These are phyloP conservation scores for Penicillium sp. DNA, from an alignment of 2,329 filamentous ascomycete species.

Conservation along the genomic window DNA sequence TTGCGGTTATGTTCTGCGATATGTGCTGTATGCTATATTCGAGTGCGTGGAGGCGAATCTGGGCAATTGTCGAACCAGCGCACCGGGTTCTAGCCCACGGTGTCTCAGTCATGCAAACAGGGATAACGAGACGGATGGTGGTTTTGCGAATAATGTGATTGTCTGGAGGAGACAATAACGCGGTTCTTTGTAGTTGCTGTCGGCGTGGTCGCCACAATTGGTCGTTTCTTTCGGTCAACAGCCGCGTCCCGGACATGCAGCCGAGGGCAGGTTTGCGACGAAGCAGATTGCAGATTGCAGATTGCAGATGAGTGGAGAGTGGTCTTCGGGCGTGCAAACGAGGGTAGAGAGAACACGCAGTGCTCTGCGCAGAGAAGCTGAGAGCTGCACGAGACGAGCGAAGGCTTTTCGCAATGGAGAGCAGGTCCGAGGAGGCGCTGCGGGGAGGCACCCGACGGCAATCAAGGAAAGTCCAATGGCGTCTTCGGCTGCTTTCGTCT, in stretches of 20 bases:
- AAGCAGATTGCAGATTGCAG: neutral
- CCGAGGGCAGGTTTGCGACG: neutral
- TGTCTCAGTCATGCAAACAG: conserved; percentile 13
- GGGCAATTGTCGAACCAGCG: conserved; percentile 15
- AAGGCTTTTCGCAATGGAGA: neutral
- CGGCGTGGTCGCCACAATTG: neutral
- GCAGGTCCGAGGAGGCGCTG: neutral
- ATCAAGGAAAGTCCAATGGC: neutral
- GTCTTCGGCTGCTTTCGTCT: neutral
- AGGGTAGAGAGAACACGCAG: neutral
- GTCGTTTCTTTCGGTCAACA: neutral
- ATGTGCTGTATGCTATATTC: neutral
- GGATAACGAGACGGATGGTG: neutral
- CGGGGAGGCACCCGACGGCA: no score
- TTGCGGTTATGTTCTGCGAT: neutral
- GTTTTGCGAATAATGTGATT: neutral
- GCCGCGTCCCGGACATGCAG: neutral
- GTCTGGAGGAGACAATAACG: neutral
- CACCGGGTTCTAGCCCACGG: conserved; percentile 14
- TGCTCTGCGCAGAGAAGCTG: neutral
- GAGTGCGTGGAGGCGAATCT: conserved; percentile 1
- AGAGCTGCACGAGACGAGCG: neutral
- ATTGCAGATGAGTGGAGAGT: neutral
- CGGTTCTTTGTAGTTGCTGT: neutral
- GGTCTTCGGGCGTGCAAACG: neutral